Evolutionary conservation across 2,329 filamentous ascomycete genomes (phyloP).

Genomic region (Colletotrichum aenigma): DNA sequence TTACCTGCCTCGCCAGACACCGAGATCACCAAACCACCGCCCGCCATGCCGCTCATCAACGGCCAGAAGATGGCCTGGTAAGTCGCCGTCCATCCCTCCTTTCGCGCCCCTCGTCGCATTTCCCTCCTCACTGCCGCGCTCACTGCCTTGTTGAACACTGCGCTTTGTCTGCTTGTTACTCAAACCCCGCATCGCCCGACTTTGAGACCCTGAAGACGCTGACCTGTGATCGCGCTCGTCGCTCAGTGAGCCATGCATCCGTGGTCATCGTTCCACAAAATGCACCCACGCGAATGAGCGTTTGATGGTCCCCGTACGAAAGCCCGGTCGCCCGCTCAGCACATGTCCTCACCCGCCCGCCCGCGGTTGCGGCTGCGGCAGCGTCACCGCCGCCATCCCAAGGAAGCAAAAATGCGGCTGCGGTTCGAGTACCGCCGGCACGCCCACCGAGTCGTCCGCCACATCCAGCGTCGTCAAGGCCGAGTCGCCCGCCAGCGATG

Average conservation of each 20-base stretch:
- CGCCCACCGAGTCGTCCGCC: conserved; percentile 11
- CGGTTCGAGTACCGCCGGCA: conserved; percentile 34
- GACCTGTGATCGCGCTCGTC: conserved; percentile 16
- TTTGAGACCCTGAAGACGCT: neutral
- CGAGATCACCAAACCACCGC: neutral
- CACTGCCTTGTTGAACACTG: neutral
- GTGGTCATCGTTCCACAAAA: conserved; percentile 77
- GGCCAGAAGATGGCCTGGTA: conserved; percentile 78
- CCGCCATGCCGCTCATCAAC: conserved; percentile 70
- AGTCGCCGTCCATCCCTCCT: conserved; percentile 30
- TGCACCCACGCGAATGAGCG: conserved; percentile 72
- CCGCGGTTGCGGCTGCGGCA: conserved; percentile 64
- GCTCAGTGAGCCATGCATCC: conserved; percentile 72
- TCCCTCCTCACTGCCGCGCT: neutral
- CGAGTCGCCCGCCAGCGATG: conserved; percentile 31
- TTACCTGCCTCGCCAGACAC: neutral
- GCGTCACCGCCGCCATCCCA: conserved; percentile 68
- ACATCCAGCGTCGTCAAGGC: conserved; percentile 20
- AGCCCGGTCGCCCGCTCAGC: conserved; percentile 73
- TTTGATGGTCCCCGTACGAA: conserved; percentile 72
- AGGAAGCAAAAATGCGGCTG: conserved; percentile 62
- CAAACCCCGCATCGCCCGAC: neutral
- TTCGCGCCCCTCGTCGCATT: neutral
- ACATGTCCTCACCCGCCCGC: conserved; percentile 70
- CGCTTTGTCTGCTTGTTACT: neutral